Conservation (phyloP, 1,284 basidiomycete genomes). For the Moniliella sp. region DNA sequence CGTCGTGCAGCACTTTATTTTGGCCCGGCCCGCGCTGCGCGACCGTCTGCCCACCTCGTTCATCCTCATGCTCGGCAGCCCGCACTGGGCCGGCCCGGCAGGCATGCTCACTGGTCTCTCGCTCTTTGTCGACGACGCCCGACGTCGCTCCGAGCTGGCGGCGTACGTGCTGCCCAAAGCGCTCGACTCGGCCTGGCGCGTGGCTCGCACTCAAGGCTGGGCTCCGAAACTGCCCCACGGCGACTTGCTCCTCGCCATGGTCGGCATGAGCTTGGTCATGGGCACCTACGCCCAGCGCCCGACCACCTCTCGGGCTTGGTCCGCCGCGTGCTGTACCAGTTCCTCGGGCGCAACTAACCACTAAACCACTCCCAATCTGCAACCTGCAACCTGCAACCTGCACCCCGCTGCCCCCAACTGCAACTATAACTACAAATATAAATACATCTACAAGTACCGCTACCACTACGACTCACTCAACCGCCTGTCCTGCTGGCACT, state of each 20-base stretch:
- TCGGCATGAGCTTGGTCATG: slow-evolving; percentile 81
- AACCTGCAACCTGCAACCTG: too few relatives aligned
- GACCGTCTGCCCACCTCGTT: slow-evolving; percentile 39
- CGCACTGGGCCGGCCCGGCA: slow-evolving; percentile 51
- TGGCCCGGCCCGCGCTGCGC: slow-evolving; percentile 13
- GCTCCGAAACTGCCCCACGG: slow-evolving; percentile 49
- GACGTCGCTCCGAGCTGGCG: slow-evolving; percentile 58
- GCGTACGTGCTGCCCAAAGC: slow-evolving; percentile 90
- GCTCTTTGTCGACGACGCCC: slow-evolving; percentile 65
- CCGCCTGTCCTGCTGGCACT: too few relatives aligned
- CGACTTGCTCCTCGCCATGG: slow-evolving; percentile 46
- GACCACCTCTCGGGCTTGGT: slow-evolving; percentile 69
- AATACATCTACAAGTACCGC: too few relatives aligned
- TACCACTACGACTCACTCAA: too few relatives aligned
- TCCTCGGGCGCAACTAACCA: too few relatives aligned
- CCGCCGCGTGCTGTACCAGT: slow-evolving; percentile 68
- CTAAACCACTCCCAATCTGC: too few relatives aligned
- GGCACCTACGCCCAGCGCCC: slow-evolving; percentile 61
- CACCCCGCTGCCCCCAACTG: too few relatives aligned
- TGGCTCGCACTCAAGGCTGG: slow-evolving; percentile 52
- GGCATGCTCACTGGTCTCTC: slow-evolving; percentile 58
- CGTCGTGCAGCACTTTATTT: slow-evolving; percentile 38
- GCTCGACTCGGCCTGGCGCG: slow-evolving; percentile 48
- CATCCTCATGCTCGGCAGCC: slow-evolving; percentile 43
- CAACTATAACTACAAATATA: too few relatives aligned